A percentile compares a stretch with the other conserved stretches of the same genome.
Conservation (phyloP, 148 eudicot species). For the Cornus florida region DNA sequence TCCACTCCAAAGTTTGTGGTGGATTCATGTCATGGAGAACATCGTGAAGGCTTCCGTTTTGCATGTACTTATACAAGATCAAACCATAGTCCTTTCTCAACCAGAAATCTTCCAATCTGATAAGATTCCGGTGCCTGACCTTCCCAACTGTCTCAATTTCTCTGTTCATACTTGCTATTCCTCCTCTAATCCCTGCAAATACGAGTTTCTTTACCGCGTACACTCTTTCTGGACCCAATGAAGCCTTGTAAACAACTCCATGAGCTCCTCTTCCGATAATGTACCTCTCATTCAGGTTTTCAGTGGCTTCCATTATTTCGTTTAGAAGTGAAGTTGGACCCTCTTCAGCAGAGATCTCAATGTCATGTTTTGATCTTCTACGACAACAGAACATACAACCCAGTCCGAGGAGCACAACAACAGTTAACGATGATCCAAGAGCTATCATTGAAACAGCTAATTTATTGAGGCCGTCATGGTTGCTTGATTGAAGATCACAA, state of each 20-base stretch:
- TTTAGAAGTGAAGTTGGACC: constrained; percentile 54
- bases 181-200: constrained; percentile 39
- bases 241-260: constrained; percentile 75
- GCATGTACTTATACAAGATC: constrained; percentile 66
- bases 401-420: constrained; percentile 29
- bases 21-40: constrained; percentile 47
- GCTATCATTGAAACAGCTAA: constrained; percentile 46
- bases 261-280: constrained; percentile 86
- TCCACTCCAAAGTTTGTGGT: constrained; percentile 48
- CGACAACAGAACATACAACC: constrained; percentile 23
- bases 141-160: constrained; percentile 70
- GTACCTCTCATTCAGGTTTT: constrained; percentile 50
- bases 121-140: constrained; percentile 69
- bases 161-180: constrained; percentile 56
- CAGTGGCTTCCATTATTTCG: constrained; percentile 64
- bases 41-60: constrained; percentile 80
- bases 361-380: constrained; percentile 26
- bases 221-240: constrained; percentile 46
- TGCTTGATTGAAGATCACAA: constrained; percentile 31
- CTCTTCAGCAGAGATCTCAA: constrained; percentile 44
- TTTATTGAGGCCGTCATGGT: constrained; percentile 24
- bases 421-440: constrained; percentile 37
- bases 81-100: constrained; percentile 60
- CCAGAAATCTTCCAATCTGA: constrained; percentile 62
- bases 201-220: constrained; percentile 71